Evolutionary conservation across 2,329 filamentous ascomycete genomes (phyloP).

Genomic region (Pseudogymnoascus sp.): DNA sequence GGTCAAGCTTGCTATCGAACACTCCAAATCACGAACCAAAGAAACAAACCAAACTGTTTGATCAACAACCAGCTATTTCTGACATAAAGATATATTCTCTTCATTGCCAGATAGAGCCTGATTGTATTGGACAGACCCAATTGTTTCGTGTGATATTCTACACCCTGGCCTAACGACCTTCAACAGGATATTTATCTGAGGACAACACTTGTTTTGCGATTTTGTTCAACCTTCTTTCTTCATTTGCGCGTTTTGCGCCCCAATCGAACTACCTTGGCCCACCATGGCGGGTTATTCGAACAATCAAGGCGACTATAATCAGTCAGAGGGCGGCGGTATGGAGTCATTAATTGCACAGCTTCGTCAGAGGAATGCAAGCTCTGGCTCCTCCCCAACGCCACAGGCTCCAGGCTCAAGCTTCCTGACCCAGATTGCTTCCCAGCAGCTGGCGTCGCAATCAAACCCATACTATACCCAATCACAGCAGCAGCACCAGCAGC

Average conservation of each 20-base stretch:
- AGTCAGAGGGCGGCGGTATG: slow-evolving; percentile 19
- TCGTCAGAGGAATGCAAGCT: slow-evolving; percentile 19
- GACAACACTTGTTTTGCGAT: slow-evolving; percentile 8
- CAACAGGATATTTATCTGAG: slow-evolving; percentile 4
- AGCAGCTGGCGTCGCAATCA: slow-evolving; percentile 1
- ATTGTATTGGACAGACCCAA: not conserved
- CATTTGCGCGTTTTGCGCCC: slow-evolving; percentile 23
- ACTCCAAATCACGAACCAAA: not conserved
- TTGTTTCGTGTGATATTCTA: slow-evolving; percentile 8
- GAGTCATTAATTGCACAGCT: slow-evolving; percentile 30
- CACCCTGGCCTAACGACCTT: not conserved
- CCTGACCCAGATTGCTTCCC: slow-evolving; percentile 7
- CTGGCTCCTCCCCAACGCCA: not conserved
- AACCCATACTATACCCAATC: slow-evolving; percentile 24
- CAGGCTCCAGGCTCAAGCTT: slow-evolving; percentile 8
- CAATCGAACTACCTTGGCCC: slow-evolving; percentile 24
- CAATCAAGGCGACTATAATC: slow-evolving; percentile 18
- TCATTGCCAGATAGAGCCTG: not conserved
- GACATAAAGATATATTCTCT: slow-evolving; percentile 5
- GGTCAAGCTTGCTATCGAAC: slow-evolving; percentile 4
- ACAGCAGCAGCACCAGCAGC: slow-evolving; percentile 19
- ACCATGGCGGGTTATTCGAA: slow-evolving; percentile 30
- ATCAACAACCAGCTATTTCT: slow-evolving; percentile 2
- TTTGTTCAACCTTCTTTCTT: slow-evolving; percentile 7
- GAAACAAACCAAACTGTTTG: not conserved